Conservation (phyloP, 352 stramenopile species). For the Globisporangium spinosum region DNA sequence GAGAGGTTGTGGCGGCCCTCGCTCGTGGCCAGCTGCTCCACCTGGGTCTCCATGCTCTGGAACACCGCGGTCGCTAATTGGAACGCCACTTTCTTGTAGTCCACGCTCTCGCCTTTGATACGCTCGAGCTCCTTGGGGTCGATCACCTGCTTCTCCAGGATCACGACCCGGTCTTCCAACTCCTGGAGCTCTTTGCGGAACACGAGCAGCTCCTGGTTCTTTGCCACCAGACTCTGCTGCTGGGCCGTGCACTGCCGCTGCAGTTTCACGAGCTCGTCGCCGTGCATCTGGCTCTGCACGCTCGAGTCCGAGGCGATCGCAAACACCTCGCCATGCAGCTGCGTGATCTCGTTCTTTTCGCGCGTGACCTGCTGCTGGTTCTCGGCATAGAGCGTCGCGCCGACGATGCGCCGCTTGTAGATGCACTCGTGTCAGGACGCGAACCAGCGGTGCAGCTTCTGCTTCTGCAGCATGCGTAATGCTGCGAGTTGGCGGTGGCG, state of each 20-base stretch:
- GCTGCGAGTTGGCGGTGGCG: constrained; percentile 24
- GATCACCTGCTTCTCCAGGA: constrained; percentile 46
- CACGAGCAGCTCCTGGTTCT: constrained; percentile 55
- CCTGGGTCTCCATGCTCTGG: constrained; percentile 47
- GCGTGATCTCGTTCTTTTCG: constrained; percentile 44
- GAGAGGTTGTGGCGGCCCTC: constrained; percentile 64
- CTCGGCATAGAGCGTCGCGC: constrained; percentile 72
- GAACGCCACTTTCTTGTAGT: constrained; percentile 74
- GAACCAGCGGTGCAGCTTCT: constrained; percentile 37
- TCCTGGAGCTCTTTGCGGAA: constrained; percentile 48
- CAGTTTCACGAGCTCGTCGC: constrained; percentile 35
- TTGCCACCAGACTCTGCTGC: constrained; percentile 28
- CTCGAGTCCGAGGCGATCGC: constrained; percentile 28
- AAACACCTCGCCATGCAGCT: constrained; percentile 64
- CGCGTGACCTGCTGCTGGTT: constrained; percentile 44
- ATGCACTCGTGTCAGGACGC: constrained; percentile 52
- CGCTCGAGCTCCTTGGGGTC: constrained; percentile 52
- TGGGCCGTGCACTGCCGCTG: constrained; percentile 29
- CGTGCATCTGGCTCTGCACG: constrained; percentile 39
- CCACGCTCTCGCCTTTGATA: constrained; percentile 47
- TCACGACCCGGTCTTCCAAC: constrained; percentile 23
- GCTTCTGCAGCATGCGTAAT: constrained; percentile 19
- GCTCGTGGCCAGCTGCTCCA: constrained; percentile 56
- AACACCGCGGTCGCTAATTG: constrained; percentile 45
- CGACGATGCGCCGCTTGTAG: constrained; percentile 55